phyloP scores from a whole-genome alignment of 352 stramenopile species.

The Phytophthora megakarya region DNA sequence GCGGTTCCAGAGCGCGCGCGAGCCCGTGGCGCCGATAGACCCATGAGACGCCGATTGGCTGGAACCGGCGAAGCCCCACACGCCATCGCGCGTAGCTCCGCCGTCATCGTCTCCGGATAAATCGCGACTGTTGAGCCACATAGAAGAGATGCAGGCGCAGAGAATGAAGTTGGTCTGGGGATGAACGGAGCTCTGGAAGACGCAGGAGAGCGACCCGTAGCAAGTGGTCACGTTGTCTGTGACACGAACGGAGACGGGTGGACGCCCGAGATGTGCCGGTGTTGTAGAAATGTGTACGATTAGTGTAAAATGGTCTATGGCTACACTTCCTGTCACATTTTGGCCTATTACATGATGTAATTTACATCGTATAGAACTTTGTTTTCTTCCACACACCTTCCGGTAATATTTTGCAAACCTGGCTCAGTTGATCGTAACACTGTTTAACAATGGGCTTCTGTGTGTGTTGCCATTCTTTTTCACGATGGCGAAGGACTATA shows the following conservation, averaged over 20 bases:
- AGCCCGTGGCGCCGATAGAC: slow-evolving; percentile 46
- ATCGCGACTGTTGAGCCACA: slow-evolving; percentile 46
- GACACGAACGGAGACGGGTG: neutral
- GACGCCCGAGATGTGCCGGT: slow-evolving; percentile 19
- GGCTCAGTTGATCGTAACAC: neutral
- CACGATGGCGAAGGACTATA: neutral
- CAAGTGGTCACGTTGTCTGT: neutral
- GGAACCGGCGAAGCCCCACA: slow-evolving; percentile 34
- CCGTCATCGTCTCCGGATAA: slow-evolving; percentile 34
- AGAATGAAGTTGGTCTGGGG: neutral
- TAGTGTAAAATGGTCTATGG: neutral
- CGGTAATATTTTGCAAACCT: neutral
- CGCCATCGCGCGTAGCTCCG: slow-evolving; percentile 18
- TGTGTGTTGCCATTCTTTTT: neutral
- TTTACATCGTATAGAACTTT: too few relatives aligned
- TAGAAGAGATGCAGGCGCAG: slow-evolving; percentile 20
- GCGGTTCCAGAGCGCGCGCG: slow-evolving; percentile 64
- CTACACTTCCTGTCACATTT: neutral
- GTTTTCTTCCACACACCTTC: too few relatives aligned
- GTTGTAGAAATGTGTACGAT: slow-evolving; percentile 4
- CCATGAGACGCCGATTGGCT: slow-evolving; percentile 32
- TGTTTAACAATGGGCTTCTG: neutral
- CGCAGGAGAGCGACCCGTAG: slow-evolving; percentile 1
- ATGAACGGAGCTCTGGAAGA: neutral
- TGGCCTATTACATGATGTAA: neutral